Percentiles rank a stretch among this genome's conserved stretches.
Conservation (phyloP, 148 eudicot species). For the Rhododendron mucronatum region DNA sequence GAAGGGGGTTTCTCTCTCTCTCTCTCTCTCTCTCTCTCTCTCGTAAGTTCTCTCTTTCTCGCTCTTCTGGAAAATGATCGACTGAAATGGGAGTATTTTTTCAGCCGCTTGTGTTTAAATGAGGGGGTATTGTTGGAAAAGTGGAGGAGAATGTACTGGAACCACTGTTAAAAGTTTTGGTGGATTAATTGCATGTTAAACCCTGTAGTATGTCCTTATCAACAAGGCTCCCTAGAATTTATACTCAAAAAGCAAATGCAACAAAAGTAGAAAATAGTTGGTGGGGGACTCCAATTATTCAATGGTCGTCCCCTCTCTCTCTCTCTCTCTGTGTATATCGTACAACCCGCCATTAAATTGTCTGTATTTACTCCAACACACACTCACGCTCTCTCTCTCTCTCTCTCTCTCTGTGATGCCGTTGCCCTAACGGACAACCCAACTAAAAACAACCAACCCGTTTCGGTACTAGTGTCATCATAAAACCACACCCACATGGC, state of each 20-base stretch:
- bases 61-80: no score
- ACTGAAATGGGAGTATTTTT: no score
- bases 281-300: neutral
- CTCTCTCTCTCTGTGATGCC: conserved; percentile 14
- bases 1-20: no score
- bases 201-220: no score
- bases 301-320: neutral
- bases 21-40: no score
- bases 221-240: no score
- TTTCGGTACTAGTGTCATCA: neutral
- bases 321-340: neutral
- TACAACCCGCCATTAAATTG: conserved; percentile 3
- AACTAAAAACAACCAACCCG: neutral
- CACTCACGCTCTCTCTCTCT: neutral
- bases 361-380: neutral
- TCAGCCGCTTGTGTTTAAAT: no score
- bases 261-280: neutral
- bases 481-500: conserved; percentile 27
- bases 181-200: no score
- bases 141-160: no score
- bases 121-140: no score
- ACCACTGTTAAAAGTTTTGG: no score
- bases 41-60: no score
- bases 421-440: conserved; percentile 23
- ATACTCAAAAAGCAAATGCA: neutral